Conservation (phyloP, 1,284 basidiomycete genomes). For the Inonotus hispidus region DNA sequence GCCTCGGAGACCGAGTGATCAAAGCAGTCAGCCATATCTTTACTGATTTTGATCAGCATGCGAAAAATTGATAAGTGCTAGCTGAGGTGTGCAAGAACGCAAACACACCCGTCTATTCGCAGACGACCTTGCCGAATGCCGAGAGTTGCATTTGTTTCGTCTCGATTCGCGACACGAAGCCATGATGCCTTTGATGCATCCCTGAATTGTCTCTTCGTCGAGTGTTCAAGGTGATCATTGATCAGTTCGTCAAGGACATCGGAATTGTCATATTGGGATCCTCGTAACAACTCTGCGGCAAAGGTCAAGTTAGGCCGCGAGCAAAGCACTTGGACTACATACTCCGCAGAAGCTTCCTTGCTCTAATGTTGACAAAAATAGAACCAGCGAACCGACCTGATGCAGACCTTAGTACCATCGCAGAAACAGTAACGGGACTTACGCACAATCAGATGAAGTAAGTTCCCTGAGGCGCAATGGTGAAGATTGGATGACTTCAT, state of each 20-base stretch:
- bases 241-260: conserved; percentile 60
- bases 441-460: conserved; percentile 71
- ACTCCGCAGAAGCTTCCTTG: not conserved
- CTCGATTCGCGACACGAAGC: conserved; percentile 65
- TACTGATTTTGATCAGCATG: conserved; percentile 26
- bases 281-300: conserved; percentile 2
- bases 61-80: no score
- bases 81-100: not conserved
- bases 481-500: conserved; percentile 58
- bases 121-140: conserved; percentile 66
- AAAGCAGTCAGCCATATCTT: conserved; percentile 63
- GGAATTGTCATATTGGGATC: conserved; percentile 46
- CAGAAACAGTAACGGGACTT: not conserved
- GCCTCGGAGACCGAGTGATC: conserved; percentile 72
- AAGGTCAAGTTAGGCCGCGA: not conserved
- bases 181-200: conserved; percentile 60
- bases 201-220: conserved; percentile 69
- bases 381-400: conserved; percentile 72
- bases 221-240: conserved; percentile 70
- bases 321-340: not conserved
- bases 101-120: conserved; percentile 58
- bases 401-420: not conserved
- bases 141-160: conserved; percentile 59
- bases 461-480: conserved; percentile 77
- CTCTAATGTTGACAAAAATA: conserved; percentile 57